Conservation (phyloP, 352 stramenopile genomes). For the Pythium dissotocum region DNA sequence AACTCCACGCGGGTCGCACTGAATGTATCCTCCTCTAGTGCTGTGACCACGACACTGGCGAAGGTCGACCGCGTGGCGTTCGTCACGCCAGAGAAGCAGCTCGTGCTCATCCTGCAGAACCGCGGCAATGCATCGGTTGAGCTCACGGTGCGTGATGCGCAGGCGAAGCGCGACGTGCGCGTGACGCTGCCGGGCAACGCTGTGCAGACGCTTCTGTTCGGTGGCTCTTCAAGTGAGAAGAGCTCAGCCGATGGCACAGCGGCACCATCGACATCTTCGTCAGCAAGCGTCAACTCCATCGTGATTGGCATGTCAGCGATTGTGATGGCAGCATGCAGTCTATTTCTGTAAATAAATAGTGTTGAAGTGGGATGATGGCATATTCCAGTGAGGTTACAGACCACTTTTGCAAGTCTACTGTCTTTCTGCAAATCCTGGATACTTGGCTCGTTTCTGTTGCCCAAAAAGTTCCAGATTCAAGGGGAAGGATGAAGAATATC, state of each 20-base stretch:
- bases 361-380: not conserved
- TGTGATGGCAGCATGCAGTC: not conserved
- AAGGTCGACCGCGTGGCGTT: conserved; percentile 24
- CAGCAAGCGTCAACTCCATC: not conserved
- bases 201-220: conserved; percentile 22
- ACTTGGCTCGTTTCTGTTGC: not conserved
- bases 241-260: not conserved
- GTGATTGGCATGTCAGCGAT: not conserved
- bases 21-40: not conserved
- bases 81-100: conserved; percentile 16
- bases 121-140: not conserved
- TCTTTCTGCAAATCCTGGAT: not conserved
- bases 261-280: not conserved
- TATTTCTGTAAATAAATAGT: not conserved
- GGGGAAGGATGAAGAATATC: not conserved
- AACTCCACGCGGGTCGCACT: conserved; percentile 44
- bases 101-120: conserved; percentile 23
- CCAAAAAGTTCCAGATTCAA: conserved; percentile 8
- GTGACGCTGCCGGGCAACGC: conserved; percentile 16
- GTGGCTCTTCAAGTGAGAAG: not conserved
- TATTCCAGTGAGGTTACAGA: not conserved
- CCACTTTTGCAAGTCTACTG: not conserved
- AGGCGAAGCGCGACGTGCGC: not conserved
- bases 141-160: conserved; percentile 15
- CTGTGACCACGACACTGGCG: not conserved